phyloP scores from a whole-genome alignment of 2,329 filamentous ascomycete genomes.

The Alternaria sp. region DNA sequence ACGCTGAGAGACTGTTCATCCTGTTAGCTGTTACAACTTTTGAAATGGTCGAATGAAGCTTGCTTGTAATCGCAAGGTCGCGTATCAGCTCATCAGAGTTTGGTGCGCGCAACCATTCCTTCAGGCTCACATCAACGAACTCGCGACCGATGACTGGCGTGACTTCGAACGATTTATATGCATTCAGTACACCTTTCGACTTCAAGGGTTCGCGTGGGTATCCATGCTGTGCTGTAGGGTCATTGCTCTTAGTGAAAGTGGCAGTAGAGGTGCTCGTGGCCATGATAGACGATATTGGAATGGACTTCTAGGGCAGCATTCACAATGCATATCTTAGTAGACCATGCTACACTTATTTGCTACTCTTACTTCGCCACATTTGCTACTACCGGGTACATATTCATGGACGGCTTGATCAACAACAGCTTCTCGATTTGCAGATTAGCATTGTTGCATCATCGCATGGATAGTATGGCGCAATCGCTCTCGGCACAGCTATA shows the following conservation, averaged over 20 bases:
- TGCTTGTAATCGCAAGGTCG: constrained; percentile 64
- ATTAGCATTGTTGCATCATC: constrained; percentile 3
- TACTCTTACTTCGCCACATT: background rate
- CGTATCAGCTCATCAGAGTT: constrained; percentile 71
- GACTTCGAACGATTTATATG: constrained; percentile 65
- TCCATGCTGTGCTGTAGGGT: background rate
- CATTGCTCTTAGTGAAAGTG: background rate
- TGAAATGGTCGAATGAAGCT: background rate
- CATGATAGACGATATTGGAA: constrained; percentile 3
- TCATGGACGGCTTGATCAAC: background rate
- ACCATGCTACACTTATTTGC: background rate
- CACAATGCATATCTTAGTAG: background rate
- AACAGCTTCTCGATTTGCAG: background rate
- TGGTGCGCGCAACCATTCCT: constrained; percentile 68
- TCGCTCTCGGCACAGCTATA: background rate
- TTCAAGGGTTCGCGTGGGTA: constrained; percentile 32
- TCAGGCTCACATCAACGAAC: constrained; percentile 64
- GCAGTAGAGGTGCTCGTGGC: constrained; percentile 11
- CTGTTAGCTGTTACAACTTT: background rate
- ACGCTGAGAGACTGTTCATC: constrained; percentile 56
- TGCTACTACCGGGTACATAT: background rate
- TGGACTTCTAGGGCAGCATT: background rate
- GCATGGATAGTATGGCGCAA: background rate
- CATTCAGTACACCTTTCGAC: constrained; percentile 61
- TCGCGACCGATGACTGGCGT: constrained; percentile 71